A percentile compares a stretch with the other conserved stretches of the same genome.
Conservation (phyloP, 208 protist genomes). For the Phytomonas serpens region DNA sequence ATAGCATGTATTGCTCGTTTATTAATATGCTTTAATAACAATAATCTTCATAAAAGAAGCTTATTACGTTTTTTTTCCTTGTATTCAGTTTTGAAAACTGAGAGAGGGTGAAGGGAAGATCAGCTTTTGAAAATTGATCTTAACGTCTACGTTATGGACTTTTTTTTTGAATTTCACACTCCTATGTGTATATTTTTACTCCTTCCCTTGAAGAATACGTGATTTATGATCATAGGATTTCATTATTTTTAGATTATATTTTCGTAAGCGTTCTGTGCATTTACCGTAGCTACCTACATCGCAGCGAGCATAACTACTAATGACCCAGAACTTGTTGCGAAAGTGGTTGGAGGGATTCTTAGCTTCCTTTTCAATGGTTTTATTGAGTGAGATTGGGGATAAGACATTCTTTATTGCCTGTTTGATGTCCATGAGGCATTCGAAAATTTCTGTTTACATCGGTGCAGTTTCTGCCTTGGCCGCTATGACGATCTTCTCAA, state of each 20-base stretch:
- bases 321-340: slow-evolving; percentile 13
- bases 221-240: neutral
- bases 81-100: neutral
- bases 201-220: neutral
- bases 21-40: slow-evolving; percentile 1
- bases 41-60: neutral
- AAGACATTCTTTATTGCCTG: slow-evolving; percentile 97
- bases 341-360: slow-evolving; percentile 66
- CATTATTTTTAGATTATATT: slow-evolving; percentile 5
- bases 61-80: neutral
- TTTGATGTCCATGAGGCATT: slow-evolving; percentile 92
- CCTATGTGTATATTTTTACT: slow-evolving; percentile 2
- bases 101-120: neutral
- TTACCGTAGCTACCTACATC: neutral
- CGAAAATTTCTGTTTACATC: slow-evolving; percentile 69
- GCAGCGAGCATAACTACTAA: neutral
- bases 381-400: slow-evolving; percentile 93
- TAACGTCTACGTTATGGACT: neutral
- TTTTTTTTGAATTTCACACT: neutral
- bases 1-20: neutral
- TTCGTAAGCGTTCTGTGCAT: neutral
- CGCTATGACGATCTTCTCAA: slow-evolving; percentile 92
- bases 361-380: slow-evolving; percentile 84
- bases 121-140: neutral
- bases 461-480: slow-evolving; percentile 85